A percentile compares a stretch with the other conserved stretches of the same genome.
Conservation (phyloP, 345 rosid species). For the Eucalyptus curtisii region DNA sequence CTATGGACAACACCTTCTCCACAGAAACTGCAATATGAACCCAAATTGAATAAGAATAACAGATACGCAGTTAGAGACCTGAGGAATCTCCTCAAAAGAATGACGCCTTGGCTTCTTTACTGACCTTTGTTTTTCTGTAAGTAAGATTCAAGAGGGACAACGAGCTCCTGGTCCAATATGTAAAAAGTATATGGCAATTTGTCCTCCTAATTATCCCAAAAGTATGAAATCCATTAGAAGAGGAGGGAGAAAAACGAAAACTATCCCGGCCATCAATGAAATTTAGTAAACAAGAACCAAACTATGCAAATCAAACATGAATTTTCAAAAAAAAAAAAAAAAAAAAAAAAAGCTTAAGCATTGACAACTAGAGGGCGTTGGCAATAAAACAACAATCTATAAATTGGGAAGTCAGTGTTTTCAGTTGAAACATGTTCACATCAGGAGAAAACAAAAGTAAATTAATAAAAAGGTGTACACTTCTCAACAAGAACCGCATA, state of each 20-base stretch:
- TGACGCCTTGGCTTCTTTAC: not conserved
- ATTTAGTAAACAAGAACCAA: not conserved
- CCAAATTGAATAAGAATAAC: not conserved
- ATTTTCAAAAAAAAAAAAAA: not conserved
- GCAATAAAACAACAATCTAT: not conserved
- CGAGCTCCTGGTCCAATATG: slow-evolving; percentile 77
- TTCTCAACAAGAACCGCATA: not conserved
- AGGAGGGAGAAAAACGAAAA: not conserved
- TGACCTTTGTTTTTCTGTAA: slow-evolving; percentile 75
- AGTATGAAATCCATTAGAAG: not conserved
- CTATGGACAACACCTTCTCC: slow-evolving; percentile 82
- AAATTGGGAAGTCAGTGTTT: too few species aligned
- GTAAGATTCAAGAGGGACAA: slow-evolving; percentile 68
- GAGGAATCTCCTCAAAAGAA: not conserved
- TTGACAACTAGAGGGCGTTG: not conserved
- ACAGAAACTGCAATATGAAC: slow-evolving; percentile 57
- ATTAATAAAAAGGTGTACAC: not conserved
- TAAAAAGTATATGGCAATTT: slow-evolving; percentile 80
- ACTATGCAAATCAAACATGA: not conserved
- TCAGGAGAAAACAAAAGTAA: not conserved
- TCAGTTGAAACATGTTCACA: not conserved
- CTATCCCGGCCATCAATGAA: not conserved
- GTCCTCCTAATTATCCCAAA: slow-evolving; percentile 51
- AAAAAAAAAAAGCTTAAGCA: not conserved
- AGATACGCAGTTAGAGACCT: not conserved